Evolutionary conservation across 2,329 filamentous ascomycete species (phyloP).

Genomic region (Shiraia bambusicola): DNA sequence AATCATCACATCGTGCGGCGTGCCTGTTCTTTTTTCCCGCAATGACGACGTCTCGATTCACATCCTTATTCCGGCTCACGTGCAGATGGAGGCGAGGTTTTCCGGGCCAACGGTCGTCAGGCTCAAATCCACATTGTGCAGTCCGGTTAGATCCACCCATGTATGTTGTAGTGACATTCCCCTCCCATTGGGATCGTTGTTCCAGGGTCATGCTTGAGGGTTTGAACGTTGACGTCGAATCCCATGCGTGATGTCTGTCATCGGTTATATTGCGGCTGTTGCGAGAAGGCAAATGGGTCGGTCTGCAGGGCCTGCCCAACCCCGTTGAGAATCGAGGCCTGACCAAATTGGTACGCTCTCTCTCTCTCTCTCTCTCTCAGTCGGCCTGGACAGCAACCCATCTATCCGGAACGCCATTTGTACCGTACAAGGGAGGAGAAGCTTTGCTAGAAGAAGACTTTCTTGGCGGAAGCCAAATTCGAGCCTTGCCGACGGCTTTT

Average conservation of each 20-base stretch:
- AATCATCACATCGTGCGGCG: background rate
- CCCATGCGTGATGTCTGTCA: background rate
- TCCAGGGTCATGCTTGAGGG: background rate
- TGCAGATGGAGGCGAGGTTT: background rate
- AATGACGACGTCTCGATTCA: background rate
- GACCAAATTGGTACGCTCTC: conserved; percentile 9
- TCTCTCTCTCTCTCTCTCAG: conserved; percentile 11
- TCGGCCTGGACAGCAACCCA: conserved; percentile 37
- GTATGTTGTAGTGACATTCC: background rate
- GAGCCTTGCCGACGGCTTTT: conserved; percentile 56
- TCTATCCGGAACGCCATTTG: conserved; percentile 37
- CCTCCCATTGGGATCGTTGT: background rate
- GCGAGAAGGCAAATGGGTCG: conserved; percentile 7
- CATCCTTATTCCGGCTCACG: background rate
- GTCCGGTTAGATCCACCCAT: background rate
- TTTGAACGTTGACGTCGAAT: conserved; percentile 2
- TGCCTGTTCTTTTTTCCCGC: no score
- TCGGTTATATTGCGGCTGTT: background rate
- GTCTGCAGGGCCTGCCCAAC: conserved; percentile 24
- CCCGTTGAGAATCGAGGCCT: conserved; percentile 2
- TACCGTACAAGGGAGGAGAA: conserved; percentile 25
- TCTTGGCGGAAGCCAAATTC: conserved; percentile 63
- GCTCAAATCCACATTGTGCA: background rate
- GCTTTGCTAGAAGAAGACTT: conserved; percentile 35
- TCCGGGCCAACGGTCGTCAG: background rate